These are phyloP conservation scores for Lactarius trivialis DNA, from an alignment of 768 basidiomycete genomes.

Conservation along the genomic window DNA sequence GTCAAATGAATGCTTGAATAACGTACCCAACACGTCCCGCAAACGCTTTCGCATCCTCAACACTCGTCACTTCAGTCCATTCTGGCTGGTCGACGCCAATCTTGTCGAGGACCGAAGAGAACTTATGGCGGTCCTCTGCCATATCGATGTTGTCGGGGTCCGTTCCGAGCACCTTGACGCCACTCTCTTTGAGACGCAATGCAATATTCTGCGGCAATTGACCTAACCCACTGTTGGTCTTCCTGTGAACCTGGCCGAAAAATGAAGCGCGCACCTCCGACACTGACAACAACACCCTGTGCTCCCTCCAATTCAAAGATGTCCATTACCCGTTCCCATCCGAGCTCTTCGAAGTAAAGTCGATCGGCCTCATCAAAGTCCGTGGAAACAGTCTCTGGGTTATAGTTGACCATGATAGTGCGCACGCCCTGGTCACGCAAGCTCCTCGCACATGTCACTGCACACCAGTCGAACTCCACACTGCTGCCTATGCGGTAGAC, in stretches of 20 bases:
- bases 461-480: conserved; percentile 99
- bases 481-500: conserved; percentile 98
- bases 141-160: conserved; percentile 93
- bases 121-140: conserved; percentile 98
- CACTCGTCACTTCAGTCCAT: conserved; percentile 85
- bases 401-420: conserved; percentile 99
- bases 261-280: conserved; percentile 66
- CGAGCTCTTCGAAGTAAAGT: conserved; percentile 97
- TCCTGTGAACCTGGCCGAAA: neutral
- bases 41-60: conserved; percentile 88
- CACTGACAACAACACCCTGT: conserved; percentile 91
- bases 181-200: conserved; percentile 82
- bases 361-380: conserved; percentile 99
- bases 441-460: conserved; percentile 95
- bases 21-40: conserved; percentile 74
- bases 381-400: conserved; percentile 98
- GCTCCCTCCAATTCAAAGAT: conserved; percentile 96
- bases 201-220: conserved; percentile 99
- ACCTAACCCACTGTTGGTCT: conserved; percentile 38
- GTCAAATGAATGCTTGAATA: neutral
- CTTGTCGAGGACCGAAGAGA: conserved; percentile 91
- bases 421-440: conserved; percentile 87
- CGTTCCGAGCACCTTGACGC: conserved; percentile 92
- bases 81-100: conserved; percentile 96
- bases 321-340: conserved; percentile 98